These are phyloP conservation scores for Phytopythium helicoides DNA, from an alignment of 352 stramenopile genomes.

Conservation along the genomic window DNA sequence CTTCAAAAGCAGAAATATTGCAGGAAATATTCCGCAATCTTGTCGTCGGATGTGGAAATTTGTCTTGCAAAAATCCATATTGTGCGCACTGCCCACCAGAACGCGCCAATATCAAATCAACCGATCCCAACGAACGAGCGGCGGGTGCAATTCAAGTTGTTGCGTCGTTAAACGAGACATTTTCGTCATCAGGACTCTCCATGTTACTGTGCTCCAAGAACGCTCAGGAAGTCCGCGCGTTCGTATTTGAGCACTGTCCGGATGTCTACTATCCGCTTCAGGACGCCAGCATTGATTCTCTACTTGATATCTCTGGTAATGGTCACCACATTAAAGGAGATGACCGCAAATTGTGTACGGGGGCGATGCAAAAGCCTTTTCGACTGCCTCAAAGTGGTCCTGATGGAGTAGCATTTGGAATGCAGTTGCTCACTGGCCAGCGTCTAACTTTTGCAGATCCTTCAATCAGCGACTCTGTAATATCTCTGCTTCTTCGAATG, in stretches of 20 bases:
- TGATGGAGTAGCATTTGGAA: constrained; percentile 16
- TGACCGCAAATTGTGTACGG: constrained; percentile 1
- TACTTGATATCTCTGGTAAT: constrained; percentile 51
- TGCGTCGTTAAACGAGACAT: constrained; percentile 26
- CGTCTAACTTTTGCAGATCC: constrained; percentile 6
- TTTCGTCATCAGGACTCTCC: constrained; percentile 33
- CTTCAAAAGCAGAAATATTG: constrained; percentile 25
- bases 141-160: constrained; percentile 47
- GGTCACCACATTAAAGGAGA: constrained; percentile 30
- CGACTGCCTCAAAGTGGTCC: constrained; percentile 19
- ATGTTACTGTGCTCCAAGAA: constrained; percentile 35
- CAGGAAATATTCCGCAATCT: constrained; percentile 47
- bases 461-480: constrained; percentile 2
- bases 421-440: constrained; percentile 39
- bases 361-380: constrained; percentile 60
- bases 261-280: constrained; percentile 59
- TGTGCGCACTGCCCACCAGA: constrained; percentile 19
- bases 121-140: constrained; percentile 41
- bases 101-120: constrained; percentile 7
- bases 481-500: constrained; percentile 55
- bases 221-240: constrained; percentile 28
- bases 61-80: constrained; percentile 36
- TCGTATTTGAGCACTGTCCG: constrained; percentile 40
- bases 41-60: constrained; percentile 36
- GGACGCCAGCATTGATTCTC: constrained; percentile 12